Base-by-base conservation (phyloP, 2,329 filamentous ascomycete species). In the Penicillium olsonii region DNA sequence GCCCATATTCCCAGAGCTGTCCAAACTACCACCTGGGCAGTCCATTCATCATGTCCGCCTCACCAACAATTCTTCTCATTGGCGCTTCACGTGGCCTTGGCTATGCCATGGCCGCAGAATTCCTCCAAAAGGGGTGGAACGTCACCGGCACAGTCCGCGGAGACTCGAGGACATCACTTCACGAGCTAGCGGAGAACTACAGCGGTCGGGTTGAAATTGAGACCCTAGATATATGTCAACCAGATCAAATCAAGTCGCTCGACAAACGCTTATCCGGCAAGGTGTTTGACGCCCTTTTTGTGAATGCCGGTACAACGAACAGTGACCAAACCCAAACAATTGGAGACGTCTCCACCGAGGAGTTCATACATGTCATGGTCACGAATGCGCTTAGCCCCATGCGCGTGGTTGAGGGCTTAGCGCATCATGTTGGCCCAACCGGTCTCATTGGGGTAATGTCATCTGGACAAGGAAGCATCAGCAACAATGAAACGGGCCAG, bases 311-410 rank as follows among this genome's bases (percentile, higher is more conserved):
- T 14, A 44, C 42, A 44, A 44, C 42, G 1, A 44, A 44, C 34
- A 31, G 31, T 14, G 42, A 37, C 33, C 33, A 24, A 19, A 44
- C 42, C 20, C 42, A 44, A 19, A 44, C 11, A 11, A 44, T 44
- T 12, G 42, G 42, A 4, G 42, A 44, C 2, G 42, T 44, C 14
- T 44, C 42, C 37, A 44, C 42, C 17, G 42, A 44, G 8, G 42
- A 44, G 5, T 44, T 44, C n/a, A 11, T 37, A 11, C 42, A 44
- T 37, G 42, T 44, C 33, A 44, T 44, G 42, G 42, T 44, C 20
- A 44, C 42, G 3, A 44, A 44, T 44, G 22, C 42, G 20, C 42
- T 44, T 17, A 44, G 42, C 12, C 42, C 42, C 12, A 44, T 44
- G 42, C 42, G 42, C 26, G 42, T 44, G 15, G n/a, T 44, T 37